These are phyloP conservation scores for Curvularia verruculosa DNA, from an alignment of 2,329 filamentous ascomycete species.

Conservation along the genomic window DNA sequence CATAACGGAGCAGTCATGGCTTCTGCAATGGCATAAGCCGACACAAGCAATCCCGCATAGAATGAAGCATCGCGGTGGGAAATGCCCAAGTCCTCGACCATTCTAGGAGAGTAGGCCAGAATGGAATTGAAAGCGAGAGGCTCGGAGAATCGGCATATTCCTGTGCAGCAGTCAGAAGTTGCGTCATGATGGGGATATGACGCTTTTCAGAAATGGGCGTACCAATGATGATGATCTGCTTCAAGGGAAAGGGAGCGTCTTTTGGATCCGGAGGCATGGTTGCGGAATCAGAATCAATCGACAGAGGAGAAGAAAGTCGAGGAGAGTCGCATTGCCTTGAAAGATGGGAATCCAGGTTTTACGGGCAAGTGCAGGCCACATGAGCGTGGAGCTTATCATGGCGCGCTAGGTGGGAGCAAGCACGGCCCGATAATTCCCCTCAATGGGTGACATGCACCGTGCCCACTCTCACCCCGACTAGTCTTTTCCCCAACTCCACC, in stretches of 20 bases:
- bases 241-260: slow-evolving; percentile 52
- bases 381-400: slow-evolving; percentile 23
- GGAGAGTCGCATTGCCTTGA: slow-evolving; percentile 21
- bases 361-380: slow-evolving; percentile 15
- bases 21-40: slow-evolving; percentile 86
- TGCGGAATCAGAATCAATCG: slow-evolving; percentile 27
- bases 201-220: slow-evolving; percentile 15
- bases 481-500: slow-evolving; percentile 7
- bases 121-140: slow-evolving; percentile 93
- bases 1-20: slow-evolving; percentile 76
- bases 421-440: slow-evolving; percentile 27
- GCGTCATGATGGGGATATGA: slow-evolving; percentile 27
- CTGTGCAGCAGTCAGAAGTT: slow-evolving; percentile 54
- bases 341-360: slow-evolving; percentile 28
- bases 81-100: slow-evolving; percentile 49
- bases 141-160: slow-evolving; percentile 90
- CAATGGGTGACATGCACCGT: slow-evolving; percentile 15
- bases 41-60: slow-evolving; percentile 84
- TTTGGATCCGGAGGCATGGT: slow-evolving; percentile 42
- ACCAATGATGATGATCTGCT: slow-evolving; percentile 55
- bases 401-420: slow-evolving; percentile 24
- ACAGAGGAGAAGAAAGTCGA: slow-evolving; percentile 13
- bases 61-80: slow-evolving; percentile 66
- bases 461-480: slow-evolving; percentile 15
- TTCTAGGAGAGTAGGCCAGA: slow-evolving; percentile 71